Conservation (phyloP, 352 stramenopile species). For the Phytophthora aleatoria region DNA sequence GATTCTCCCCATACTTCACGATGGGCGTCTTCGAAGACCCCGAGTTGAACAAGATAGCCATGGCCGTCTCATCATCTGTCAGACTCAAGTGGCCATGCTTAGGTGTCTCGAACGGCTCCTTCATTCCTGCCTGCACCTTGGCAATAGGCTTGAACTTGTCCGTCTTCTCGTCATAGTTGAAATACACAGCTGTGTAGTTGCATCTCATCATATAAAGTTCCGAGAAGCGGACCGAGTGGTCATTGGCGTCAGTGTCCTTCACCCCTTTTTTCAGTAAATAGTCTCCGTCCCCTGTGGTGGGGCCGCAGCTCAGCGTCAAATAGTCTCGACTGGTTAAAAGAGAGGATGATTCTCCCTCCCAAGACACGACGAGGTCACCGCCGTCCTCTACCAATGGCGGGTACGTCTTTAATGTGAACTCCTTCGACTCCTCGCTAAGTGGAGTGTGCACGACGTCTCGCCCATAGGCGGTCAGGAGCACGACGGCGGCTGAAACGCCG, state of each 20-base stretch:
- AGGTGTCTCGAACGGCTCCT: constrained; percentile 52
- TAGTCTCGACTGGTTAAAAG: constrained; percentile 46
- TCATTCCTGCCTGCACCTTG: constrained; percentile 49
- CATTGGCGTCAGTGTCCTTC: constrained; percentile 30
- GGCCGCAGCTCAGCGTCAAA: constrained; percentile 71
- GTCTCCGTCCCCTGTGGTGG: constrained; percentile 49
- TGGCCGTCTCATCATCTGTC: constrained; percentile 50
- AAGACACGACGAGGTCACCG: constrained; percentile 58
- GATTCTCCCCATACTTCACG: constrained; percentile 46
- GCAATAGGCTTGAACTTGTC: constrained; percentile 33
- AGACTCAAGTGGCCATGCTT: constrained; percentile 80
- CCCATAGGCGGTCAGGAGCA: constrained; percentile 11
- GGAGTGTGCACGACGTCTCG: background rate
- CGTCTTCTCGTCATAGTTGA: constrained; percentile 36
- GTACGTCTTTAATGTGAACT: constrained; percentile 43
- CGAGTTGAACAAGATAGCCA: constrained; percentile 80
- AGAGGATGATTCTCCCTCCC: constrained; percentile 17
- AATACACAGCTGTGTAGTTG: constrained; percentile 70
- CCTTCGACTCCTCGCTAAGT: background rate
- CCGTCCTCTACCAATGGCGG: constrained; percentile 49
- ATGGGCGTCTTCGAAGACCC: constrained; percentile 49
- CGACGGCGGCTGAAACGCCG: constrained; percentile 1
- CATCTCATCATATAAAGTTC: constrained; percentile 77
- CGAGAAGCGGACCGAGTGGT: constrained; percentile 60
- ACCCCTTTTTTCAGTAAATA: constrained; percentile 49